Base-by-base conservation (phyloP, 306 rosid genomes). In the Cucumis melo region DNA sequence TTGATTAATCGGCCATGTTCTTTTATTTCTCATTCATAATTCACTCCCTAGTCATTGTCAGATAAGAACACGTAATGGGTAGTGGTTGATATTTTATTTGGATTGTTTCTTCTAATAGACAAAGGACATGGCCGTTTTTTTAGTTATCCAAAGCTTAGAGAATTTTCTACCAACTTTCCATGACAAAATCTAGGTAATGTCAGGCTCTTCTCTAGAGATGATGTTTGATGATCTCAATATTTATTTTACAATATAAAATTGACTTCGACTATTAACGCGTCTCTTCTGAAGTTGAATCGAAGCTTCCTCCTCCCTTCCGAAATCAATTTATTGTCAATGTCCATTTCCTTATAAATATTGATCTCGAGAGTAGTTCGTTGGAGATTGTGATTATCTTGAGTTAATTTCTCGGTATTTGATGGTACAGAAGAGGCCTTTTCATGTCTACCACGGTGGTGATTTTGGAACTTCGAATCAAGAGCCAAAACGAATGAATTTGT, bases 371-470 rank as follows among this genome's bases (percentile, higher is more conserved):
- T 17, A 50, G 5, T 29, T 73, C 42, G 59, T 58, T 76, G 23
- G 42, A 61, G 72, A 46, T 17, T 29, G 6, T 60, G 46, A 3
- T 34, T 60, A 13, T 61, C 10, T 58, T 20, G 38, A 20, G 55
- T 39, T 56, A 20, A n/a, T 56, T 57, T 75, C n/a, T 76, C 3
- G 58, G 71, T 76, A 46, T 46, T 76, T 76, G 79, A 76, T 76
- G 79, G 79, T 76, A 66, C 79, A 60, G 51, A 76, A 59, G 59
- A 76, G 79, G 79, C 15, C 48, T 17, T 76, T 61, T 59, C 42
- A 46, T 29, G 73, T 16, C n/a, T 34, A 41, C 13, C 39, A 48
- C 46, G 71, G 39, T 61, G 71, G 11, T 27, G 59, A 29, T 2
- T 76, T 44, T 61, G 58, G 60, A 46, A 29, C 58, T 76, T 12